These are phyloP conservation scores for Casaregolazyma suthepensis DNA, from an alignment of 1,139 yeast genomes.

Conservation along the genomic window DNA sequence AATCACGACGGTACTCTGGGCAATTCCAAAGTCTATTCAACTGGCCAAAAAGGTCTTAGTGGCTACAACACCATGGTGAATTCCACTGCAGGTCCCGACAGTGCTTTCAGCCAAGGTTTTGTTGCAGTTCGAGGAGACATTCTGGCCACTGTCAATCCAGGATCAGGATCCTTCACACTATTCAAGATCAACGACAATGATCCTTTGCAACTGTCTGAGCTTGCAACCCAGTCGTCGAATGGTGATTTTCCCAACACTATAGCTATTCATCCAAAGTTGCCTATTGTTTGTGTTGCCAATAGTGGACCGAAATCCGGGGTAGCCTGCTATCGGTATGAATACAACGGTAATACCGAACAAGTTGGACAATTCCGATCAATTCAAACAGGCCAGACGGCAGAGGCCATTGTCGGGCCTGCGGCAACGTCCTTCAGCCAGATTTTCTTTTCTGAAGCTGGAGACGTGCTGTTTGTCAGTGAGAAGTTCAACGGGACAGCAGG, in stretches of 20 bases:
- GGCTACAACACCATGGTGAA: neutral
- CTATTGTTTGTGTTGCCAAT: conserved; percentile 9
- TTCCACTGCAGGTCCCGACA: conserved; percentile 2
- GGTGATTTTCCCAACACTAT: conserved; percentile 12
- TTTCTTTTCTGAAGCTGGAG: conserved; percentile 4
- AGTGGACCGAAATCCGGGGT: conserved; percentile 9
- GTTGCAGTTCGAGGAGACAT: conserved; percentile 4
- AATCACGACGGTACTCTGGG: conserved; percentile 7
- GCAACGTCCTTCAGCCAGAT: neutral
- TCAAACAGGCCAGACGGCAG: conserved; percentile 1
- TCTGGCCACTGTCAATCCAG: conserved; percentile 9
- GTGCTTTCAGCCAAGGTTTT: conserved; percentile 9
- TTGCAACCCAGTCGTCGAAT: neutral
- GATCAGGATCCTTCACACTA: conserved; percentile 7
- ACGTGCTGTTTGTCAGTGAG: conserved; percentile 5
- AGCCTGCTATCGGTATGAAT: conserved; percentile 7
- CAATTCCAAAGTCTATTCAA: neutral
- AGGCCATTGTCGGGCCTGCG: conserved; percentile 2
- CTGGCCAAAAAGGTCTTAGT: conserved; percentile 1
- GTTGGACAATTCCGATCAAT: conserved; percentile 5
- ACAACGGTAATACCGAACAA: neutral
- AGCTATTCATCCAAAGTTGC: conserved; percentile 9
- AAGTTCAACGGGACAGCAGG: conserved; percentile 2
- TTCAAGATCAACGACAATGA: conserved; percentile 4
- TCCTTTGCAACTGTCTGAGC: conserved; percentile 6